A percentile compares a stretch with the other conserved stretches of the same genome.
These are phyloP conservation scores for Aegle marmelos DNA, from an alignment of 345 rosid species.

Conservation along the genomic window DNA sequence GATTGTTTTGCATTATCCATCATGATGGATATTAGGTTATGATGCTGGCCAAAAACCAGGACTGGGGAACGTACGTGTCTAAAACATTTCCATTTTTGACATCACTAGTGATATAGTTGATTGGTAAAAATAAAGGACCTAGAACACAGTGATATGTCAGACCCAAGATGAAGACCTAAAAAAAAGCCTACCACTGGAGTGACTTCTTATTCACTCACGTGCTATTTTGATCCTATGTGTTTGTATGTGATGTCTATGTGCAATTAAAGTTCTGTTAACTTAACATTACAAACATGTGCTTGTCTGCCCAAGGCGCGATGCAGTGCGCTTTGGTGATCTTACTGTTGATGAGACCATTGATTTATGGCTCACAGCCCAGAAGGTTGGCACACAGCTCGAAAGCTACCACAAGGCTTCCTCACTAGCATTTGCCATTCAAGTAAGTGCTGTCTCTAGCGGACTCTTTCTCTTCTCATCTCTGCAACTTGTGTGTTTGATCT, in stretches of 20 bases:
- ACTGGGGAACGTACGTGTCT: not conserved
- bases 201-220: too few relatives aligned
- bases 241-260: not conserved
- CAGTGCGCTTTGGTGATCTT: conserved; percentile 79
- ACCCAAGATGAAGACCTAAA: not conserved
- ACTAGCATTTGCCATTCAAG: conserved; percentile 75
- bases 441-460: conserved; percentile 21
- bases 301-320: conserved; percentile 83
- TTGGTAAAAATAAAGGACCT: not conserved
- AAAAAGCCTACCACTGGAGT: not conserved
- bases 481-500: not conserved
- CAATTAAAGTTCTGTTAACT: conserved; percentile 35
- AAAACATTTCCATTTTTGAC: not conserved
- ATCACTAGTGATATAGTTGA: not conserved
- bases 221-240: not conserved
- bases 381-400: conserved; percentile 69
- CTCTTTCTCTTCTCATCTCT: not conserved
- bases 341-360: conserved; percentile 78
- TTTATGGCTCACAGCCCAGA: conserved; percentile 80
- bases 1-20: not conserved
- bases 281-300: conserved; percentile 73
- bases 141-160: not conserved
- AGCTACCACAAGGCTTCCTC: conserved; percentile 72
- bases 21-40: not conserved
- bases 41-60: not conserved